Percentiles rank a stretch among this genome's conserved stretches.
Conservation (phyloP, 106 monocot genomes). For the Allium fistulosum region DNA sequence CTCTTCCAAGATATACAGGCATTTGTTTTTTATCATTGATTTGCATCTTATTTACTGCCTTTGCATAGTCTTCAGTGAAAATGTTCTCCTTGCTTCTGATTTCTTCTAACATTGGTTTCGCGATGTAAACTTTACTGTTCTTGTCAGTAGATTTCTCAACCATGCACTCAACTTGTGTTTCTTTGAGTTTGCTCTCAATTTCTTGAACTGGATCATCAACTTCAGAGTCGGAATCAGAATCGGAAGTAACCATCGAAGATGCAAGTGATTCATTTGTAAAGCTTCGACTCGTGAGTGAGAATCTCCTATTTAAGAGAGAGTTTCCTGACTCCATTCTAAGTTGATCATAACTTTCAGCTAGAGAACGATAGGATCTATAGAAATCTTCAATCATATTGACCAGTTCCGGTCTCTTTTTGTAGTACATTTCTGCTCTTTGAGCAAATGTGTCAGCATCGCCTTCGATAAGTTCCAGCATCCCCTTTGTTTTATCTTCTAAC, state of each 20-base stretch:
- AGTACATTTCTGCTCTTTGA: conserved; percentile 78
- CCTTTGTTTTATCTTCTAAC: conserved; percentile 61
- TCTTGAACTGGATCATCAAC: conserved; percentile 66
- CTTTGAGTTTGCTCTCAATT: conserved; percentile 7
- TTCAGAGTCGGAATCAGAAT: conserved; percentile 21
- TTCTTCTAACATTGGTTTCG: neutral
- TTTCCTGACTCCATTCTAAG: conserved; percentile 19
- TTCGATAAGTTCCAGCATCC: conserved; percentile 65
- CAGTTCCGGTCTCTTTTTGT: conserved; percentile 73
- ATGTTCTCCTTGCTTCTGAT: neutral
- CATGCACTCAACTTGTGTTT: neutral
- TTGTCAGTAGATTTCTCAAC: neutral
- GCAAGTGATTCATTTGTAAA: neutral
- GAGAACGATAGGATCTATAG: conserved; percentile 59
- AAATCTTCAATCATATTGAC: conserved; percentile 62
- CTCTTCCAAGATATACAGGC: neutral
- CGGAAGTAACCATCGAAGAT: neutral
- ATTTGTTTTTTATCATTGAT: no score
- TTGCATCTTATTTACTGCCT: no score
- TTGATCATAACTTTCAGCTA: conserved; percentile 63
- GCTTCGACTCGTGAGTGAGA: neutral
- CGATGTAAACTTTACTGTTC: neutral
- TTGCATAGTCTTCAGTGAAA: no score
- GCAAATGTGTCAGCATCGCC: conserved; percentile 72
- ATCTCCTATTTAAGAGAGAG: conserved; percentile 13